phyloP scores from a whole-genome alignment of 2,329 filamentous ascomycete species.

The Aspergillus sp. region DNA sequence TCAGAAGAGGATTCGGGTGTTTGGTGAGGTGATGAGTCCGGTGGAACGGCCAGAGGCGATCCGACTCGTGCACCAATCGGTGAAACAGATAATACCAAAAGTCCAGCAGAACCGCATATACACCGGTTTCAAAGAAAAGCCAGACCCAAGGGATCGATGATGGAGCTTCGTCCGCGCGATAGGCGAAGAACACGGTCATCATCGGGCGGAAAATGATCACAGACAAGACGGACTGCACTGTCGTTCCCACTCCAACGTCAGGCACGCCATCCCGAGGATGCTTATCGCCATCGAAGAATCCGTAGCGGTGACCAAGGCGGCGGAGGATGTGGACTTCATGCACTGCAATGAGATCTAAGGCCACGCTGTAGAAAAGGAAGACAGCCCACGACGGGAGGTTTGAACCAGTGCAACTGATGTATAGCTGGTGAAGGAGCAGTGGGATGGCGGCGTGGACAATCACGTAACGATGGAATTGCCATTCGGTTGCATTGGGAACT shows the following conservation, averaged over 20 bases:
- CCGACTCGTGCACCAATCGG: slow-evolving; percentile 32
- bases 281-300: slow-evolving; percentile 39
- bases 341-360: slow-evolving; percentile 34
- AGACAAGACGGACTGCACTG: slow-evolving; percentile 22
- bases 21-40: slow-evolving; percentile 38
- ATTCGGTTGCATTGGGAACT: slow-evolving; percentile 31
- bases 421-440: slow-evolving; percentile 32
- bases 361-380: slow-evolving; percentile 31
- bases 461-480: slow-evolving; percentile 32
- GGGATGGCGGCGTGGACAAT: slow-evolving; percentile 32
- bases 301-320: slow-evolving; percentile 29
- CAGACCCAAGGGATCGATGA: slow-evolving; percentile 21
- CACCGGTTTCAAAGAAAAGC: slow-evolving; percentile 31
- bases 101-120: slow-evolving; percentile 35
- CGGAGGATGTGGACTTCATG: slow-evolving; percentile 33
- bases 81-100: slow-evolving; percentile 32
- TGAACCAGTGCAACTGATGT: slow-evolving; percentile 19
- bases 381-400: slow-evolving; percentile 21
- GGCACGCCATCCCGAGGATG: slow-evolving; percentile 38
- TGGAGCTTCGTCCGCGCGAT: slow-evolving; percentile 14
- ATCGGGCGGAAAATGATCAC: slow-evolving; percentile 24
- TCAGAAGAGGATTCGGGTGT: slow-evolving; percentile 34
- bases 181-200: slow-evolving; percentile 22
- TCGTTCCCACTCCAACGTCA: slow-evolving; percentile 28
- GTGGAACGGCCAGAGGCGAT: slow-evolving; percentile 33